Conservation (phyloP, 139 green algal genomes). For the Chloropicon primus region DNA sequence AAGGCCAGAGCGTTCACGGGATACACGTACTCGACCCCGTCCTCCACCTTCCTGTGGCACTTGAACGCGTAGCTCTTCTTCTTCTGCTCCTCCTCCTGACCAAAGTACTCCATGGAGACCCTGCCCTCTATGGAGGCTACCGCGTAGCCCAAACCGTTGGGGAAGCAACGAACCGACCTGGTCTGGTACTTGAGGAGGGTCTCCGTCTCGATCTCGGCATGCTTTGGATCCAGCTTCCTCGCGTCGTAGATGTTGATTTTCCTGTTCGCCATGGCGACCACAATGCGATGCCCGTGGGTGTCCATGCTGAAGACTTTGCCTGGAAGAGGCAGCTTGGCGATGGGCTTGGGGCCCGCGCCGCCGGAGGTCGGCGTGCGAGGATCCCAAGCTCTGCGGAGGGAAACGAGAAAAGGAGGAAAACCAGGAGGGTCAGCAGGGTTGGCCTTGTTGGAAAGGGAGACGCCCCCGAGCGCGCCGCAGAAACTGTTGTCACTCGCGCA, state of each 20-base stretch:
- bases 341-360: constrained; percentile 7
- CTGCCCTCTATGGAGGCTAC: constrained; percentile 70
- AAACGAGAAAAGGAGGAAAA: too few relatives aligned
- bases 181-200: constrained; percentile 75
- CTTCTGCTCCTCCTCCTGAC: constrained; percentile 34
- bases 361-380: constrained; percentile 26
- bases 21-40: constrained; percentile 45
- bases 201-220: constrained; percentile 50
- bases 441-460: too few relatives aligned
- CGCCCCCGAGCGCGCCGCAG: too few relatives aligned
- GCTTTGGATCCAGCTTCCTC: constrained; percentile 30
- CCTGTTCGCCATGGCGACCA: constrained; percentile 57
- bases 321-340: constrained; percentile 34
- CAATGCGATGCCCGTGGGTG: constrained; percentile 27
- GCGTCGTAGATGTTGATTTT: constrained; percentile 69
- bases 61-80: constrained; percentile 81
- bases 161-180: constrained; percentile 54
- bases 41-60: constrained; percentile 59
- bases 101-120: constrained; percentile 75
- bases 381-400: constrained; percentile 62
- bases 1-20: constrained; percentile 78
- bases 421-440: too few relatives aligned
- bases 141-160: constrained; percentile 58
- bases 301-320: constrained; percentile 63
- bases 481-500: too few relatives aligned